These are phyloP conservation scores for Cucumis cinereus DNA, from an alignment of 306 rosid species.

Conservation along the genomic window DNA sequence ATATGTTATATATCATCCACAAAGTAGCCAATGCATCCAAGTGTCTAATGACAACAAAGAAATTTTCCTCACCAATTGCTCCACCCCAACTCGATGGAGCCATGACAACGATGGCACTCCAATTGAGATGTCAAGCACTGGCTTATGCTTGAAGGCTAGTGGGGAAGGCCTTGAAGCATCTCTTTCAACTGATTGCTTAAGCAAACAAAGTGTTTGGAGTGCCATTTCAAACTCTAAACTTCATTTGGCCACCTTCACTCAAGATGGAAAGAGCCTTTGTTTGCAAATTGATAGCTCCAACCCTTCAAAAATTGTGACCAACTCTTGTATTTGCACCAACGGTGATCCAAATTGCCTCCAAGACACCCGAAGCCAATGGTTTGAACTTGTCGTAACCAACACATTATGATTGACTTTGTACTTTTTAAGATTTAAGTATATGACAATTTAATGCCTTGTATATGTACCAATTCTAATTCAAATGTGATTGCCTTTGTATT, in stretches of 20 bases:
- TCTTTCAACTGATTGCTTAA: constrained; percentile 18
- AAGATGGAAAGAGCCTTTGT: constrained; percentile 7
- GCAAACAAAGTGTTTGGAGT: constrained; percentile 22
- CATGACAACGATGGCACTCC: constrained; percentile 16
- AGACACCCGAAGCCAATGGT: constrained; percentile 33
- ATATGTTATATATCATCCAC: constrained; percentile 18
- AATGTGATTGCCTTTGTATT: neutral
- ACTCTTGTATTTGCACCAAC: constrained; percentile 15
- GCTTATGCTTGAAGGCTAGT: constrained; percentile 15
- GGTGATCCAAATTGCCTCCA: constrained; percentile 20
- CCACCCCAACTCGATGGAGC: constrained; percentile 14
- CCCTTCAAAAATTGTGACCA: constrained; percentile 23
- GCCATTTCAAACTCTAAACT: constrained; percentile 18
- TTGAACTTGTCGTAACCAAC: constrained; percentile 19
- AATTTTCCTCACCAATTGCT: constrained; percentile 21
- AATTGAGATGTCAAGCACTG: constrained; percentile 9
- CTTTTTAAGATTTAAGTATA: neutral
- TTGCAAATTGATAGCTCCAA: constrained; percentile 12
- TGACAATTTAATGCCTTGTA: neutral
- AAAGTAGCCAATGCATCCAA: constrained; percentile 24
- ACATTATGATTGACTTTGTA: neutral
- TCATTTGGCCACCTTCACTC: constrained; percentile 21
- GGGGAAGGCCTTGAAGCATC: constrained; percentile 19
- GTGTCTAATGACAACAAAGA: constrained; percentile 7
- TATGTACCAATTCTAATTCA: neutral